phyloP scores from a whole-genome alignment of 139 green algal species.

The Chlamydomonas applanata region DNA sequence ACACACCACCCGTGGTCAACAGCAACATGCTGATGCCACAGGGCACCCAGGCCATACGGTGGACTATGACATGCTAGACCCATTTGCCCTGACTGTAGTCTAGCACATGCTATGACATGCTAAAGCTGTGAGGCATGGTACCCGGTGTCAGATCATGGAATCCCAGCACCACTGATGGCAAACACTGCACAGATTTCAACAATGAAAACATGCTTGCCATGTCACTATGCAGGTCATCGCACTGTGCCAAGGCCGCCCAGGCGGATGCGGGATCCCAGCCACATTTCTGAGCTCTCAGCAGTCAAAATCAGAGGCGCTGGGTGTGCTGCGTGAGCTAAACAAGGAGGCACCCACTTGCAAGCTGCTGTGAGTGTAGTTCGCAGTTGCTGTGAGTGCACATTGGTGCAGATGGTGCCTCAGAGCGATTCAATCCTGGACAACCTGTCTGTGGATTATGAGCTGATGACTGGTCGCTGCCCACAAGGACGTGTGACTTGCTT shows the following conservation, averaged over 20 bases:
- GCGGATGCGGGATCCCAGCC: slow-evolving; percentile 67
- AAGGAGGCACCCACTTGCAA: slow-evolving; percentile 60
- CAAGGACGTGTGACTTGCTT: no score
- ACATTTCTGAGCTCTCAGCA: slow-evolving; percentile 79
- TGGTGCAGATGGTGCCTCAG: no score
- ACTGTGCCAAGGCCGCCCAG: slow-evolving; percentile 35
- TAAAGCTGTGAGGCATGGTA: background rate
- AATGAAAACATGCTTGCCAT: no score
- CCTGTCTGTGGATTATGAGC: background rate
- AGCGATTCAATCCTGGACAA: no score
- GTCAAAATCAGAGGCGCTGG: slow-evolving; percentile 36
- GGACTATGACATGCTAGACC: background rate
- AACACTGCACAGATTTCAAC: background rate
- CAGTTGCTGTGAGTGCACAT: no score
- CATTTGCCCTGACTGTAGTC: background rate
- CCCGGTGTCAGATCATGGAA: background rate
- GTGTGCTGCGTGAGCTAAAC: slow-evolving; percentile 68
- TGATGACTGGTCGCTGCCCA: no score
- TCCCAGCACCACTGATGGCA: background rate
- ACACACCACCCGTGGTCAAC: no score
- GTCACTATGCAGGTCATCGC: no score
- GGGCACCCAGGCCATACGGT: no score
- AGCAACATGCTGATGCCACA: no score
- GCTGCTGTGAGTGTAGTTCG: slow-evolving; percentile 68
- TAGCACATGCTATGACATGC: background rate